Base-by-base conservation (phyloP, 768 basidiomycete species). In the Leccinum longicurvipes region DNA sequence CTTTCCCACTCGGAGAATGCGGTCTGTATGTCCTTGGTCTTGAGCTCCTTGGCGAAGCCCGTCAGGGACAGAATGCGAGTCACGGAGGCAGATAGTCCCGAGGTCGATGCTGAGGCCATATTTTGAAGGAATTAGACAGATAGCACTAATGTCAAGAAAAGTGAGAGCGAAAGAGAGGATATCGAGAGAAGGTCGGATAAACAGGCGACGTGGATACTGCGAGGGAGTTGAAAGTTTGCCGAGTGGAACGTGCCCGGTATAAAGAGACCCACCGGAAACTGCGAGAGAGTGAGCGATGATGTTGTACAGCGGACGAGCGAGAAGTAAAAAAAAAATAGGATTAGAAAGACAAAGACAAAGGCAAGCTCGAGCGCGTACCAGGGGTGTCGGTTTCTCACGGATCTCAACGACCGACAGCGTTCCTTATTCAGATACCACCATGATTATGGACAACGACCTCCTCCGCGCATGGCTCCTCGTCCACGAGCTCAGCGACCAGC, bases 11-110 rank as follows among this genome's bases (percentile, higher is more conserved):
- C 93, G 49, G 86, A 78, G 72, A 98, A 97, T 45, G 93, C 89
- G 42, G 79, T 69, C 69, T 98, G 94, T 48, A 99, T 91, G 73
- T 99, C 97, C 72, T 93, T 88, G 50, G 97, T 99, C 79, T 98
- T 99, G 66, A 99, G 84, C 76, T 94, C 89, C 69, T 94, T 89
- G 10, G 91, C 82, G 70, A 99, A 99, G 63, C 93, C 91, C n/a
- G 85, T 85, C 55, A 99, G 77, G 66, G 81, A 87, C 65, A 99
- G 86, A 68, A 99, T 96, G 60, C 95, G 89, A 49, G 97, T 99
- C 64, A 97, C 93, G 45, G 92, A 93, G 55, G 95, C 95, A 57
- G 95, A 94, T 63, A 95, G 82, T 61, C 86, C 84, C 58, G 90
- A 82, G 63, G 91, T 83, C 27, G 87, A 82, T 57, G 87, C 73